Evolutionary conservation across 2,329 filamentous ascomycete genomes (phyloP).

Genomic region (Apiospora sp.): DNA sequence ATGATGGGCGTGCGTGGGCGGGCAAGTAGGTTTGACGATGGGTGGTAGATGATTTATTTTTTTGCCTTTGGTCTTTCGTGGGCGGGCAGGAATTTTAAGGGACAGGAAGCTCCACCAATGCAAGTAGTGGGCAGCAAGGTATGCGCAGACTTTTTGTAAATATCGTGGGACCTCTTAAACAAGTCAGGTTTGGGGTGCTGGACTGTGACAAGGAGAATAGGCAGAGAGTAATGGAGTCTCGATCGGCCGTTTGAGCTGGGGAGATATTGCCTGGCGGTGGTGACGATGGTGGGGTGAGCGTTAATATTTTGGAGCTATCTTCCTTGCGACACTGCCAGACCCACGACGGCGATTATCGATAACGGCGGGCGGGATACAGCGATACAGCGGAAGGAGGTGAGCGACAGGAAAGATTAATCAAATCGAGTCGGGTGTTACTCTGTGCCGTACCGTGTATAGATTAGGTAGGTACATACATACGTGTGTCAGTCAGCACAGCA

Average conservation of each 20-base stretch:
- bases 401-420: not conserved
- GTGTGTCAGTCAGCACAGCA: not conserved
- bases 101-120: slow-evolving; percentile 9
- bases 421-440: not conserved
- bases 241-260: slow-evolving; percentile 20
- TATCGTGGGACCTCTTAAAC: slow-evolving; percentile 19
- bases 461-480: not conserved
- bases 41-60: not conserved
- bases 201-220: slow-evolving; percentile 9
- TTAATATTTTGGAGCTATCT: slow-evolving; percentile 12
- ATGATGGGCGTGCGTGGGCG: not conserved
- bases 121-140: slow-evolving; percentile 10
- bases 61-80: not conserved
- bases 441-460: not conserved
- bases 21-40: not conserved
- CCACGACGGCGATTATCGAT: slow-evolving; percentile 14
- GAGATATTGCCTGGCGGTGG: slow-evolving; percentile 7
- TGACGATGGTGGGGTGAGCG: slow-evolving; percentile 18
- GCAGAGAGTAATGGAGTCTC: slow-evolving; percentile 10
- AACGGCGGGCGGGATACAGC: slow-evolving; percentile 3
- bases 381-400: not conserved
- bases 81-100: slow-evolving; percentile 17
- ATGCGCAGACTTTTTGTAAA: slow-evolving; percentile 9
- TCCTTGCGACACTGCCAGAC: not conserved
- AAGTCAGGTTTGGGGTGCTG: slow-evolving; percentile 8